Conservation (phyloP, 2,329 filamentous ascomycete genomes). For the Talaromyces sp. region DNA sequence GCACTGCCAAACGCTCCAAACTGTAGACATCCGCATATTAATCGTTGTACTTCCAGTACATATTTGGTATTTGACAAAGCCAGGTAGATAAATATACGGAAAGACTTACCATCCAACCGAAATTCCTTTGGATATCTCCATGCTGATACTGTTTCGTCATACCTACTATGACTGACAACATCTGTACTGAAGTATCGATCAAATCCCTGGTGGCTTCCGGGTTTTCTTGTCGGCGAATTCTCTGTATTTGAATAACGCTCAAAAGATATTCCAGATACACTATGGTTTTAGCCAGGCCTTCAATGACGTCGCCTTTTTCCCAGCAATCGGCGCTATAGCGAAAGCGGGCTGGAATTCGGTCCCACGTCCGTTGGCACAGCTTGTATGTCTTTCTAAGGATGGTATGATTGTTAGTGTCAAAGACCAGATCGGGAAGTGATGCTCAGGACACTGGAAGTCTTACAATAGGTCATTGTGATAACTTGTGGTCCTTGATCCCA, state of each 20-base stretch:
- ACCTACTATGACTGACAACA: slow-evolving; percentile 23
- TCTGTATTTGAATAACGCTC: slow-evolving; percentile 24
- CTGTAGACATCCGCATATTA: slow-evolving; percentile 10
- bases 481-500: slow-evolving; percentile 16
- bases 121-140: slow-evolving; percentile 17
- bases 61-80: not conserved
- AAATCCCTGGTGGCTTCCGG: slow-evolving; percentile 20
- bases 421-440: not conserved
- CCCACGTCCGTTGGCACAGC: slow-evolving; percentile 22
- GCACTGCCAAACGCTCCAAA: slow-evolving; percentile 24
- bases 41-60: not conserved
- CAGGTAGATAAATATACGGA: not conserved
- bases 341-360: slow-evolving; percentile 22
- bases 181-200: slow-evolving; percentile 24
- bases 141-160: slow-evolving; percentile 20
- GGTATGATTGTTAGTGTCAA: not conserved
- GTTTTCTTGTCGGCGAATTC: slow-evolving; percentile 23
- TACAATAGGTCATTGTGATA: slow-evolving; percentile 16
- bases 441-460: not conserved
- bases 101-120: slow-evolving; percentile 24
- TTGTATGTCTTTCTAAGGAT: slow-evolving; percentile 18
- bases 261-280: slow-evolving; percentile 24
- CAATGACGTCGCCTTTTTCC: slow-evolving; percentile 16
- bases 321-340: slow-evolving; percentile 22
- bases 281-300: slow-evolving; percentile 18